A percentile compares a stretch with the other conserved stretches of the same genome.
phyloP scores from a whole-genome alignment of 495 filamentous ascomycete species.

The Daldinia vernicosa region DNA sequence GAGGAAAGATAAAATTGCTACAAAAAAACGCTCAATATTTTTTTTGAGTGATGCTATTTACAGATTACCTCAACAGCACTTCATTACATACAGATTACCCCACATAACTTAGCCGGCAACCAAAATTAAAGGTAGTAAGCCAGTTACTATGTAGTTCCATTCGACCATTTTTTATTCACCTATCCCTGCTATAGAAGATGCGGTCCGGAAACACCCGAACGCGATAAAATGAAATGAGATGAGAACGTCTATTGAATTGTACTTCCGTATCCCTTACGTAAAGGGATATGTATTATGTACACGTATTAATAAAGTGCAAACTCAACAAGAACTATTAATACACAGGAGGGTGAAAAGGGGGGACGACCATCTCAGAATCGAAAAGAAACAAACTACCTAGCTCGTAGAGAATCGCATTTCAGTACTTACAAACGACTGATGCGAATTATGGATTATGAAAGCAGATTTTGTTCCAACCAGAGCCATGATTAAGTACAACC shows the following conservation, averaged over 20 bases:
- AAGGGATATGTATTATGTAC: neutral
- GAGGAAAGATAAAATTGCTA: neutral
- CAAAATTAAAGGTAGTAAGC: too few species aligned
- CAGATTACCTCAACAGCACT: too few species aligned
- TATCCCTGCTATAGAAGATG: constrained; percentile 26
- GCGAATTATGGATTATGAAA: constrained; percentile 9
- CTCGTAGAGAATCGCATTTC: neutral
- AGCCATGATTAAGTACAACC: constrained; percentile 6
- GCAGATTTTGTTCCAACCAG: constrained; percentile 3
- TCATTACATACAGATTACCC: too few species aligned
- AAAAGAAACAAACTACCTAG: neutral
- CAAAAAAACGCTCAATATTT: constrained; percentile 18
- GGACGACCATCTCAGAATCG: neutral
- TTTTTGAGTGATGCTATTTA: constrained; percentile 24
- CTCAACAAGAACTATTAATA: neutral
- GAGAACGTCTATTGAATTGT: constrained; percentile 2
- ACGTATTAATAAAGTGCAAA: neutral
- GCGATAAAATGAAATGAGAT: neutral
- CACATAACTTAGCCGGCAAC: too few species aligned
- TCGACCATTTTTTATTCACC: constrained; percentile 3
- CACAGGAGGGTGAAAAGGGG: neutral
- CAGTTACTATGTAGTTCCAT: constrained; percentile 25
- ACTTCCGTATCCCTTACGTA: neutral
- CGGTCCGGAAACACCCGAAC: constrained; percentile 38
- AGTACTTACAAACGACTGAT: neutral